Evolutionary conservation across 2,329 filamentous ascomycete genomes (phyloP).

Genomic region (Trichoderma sp.): DNA sequence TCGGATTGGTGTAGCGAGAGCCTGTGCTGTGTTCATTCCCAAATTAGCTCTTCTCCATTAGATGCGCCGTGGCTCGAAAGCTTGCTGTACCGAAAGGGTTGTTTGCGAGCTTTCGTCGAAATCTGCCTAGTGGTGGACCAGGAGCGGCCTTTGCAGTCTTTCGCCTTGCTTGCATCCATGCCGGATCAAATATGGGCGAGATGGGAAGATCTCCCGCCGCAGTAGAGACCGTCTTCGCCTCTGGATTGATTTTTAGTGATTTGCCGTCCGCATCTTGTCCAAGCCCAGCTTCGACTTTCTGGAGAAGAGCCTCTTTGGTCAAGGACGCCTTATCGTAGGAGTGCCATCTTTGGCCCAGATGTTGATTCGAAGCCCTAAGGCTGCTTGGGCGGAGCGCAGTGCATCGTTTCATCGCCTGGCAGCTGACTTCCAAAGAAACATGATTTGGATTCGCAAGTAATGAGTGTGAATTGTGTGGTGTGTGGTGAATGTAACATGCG

Average conservation of each 20-base stretch:
- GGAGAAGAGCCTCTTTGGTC: slow-evolving; percentile 35
- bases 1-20: slow-evolving; percentile 63
- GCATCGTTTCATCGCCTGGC: slow-evolving; percentile 35
- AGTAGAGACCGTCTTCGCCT: slow-evolving; percentile 49
- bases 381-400: slow-evolving; percentile 28
- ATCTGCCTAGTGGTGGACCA: slow-evolving; percentile 42
- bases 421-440: slow-evolving; percentile 26
- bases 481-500: background rate
- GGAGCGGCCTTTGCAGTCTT: slow-evolving; percentile 45
- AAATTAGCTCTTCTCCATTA: slow-evolving; percentile 23
- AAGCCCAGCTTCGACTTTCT: slow-evolving; percentile 38
- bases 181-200: slow-evolving; percentile 57
- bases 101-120: slow-evolving; percentile 59
- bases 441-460: slow-evolving; percentile 24
- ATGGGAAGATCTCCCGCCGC: slow-evolving; percentile 51
- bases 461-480: background rate
- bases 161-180: slow-evolving; percentile 48
- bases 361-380: slow-evolving; percentile 13
- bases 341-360: slow-evolving; percentile 35
- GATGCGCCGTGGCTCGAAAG: background rate
- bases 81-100: slow-evolving; percentile 63
- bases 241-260: slow-evolving; percentile 41
- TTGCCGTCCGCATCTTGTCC: slow-evolving; percentile 35
- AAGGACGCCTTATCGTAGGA: slow-evolving; percentile 38
- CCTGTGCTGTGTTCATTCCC: slow-evolving; percentile 51